phyloP scores from a whole-genome alignment of 2,329 filamentous ascomycete genomes.

The Rhynchosporium secalis region DNA sequence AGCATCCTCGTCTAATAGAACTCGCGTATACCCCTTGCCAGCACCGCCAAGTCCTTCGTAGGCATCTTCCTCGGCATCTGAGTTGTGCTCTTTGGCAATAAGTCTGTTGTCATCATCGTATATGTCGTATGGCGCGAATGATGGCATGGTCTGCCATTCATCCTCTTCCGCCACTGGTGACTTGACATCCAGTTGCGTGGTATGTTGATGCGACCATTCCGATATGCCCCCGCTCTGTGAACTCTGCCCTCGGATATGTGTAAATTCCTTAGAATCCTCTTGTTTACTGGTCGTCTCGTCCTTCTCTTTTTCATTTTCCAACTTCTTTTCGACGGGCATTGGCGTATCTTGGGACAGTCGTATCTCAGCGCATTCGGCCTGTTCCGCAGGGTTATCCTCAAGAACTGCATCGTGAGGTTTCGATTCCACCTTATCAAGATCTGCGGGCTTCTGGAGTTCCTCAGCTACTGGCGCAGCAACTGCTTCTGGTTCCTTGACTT shows the following conservation, averaged over 20 bases:
- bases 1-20: constrained; percentile 93
- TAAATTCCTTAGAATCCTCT: constrained; percentile 14
- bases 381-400: neutral
- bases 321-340: neutral
- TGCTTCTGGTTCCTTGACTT: neutral
- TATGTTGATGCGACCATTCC: constrained; percentile 89
- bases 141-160: constrained; percentile 91
- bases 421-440: constrained; percentile 14
- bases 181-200: constrained; percentile 53
- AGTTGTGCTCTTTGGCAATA: constrained; percentile 74
- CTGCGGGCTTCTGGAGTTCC: constrained; percentile 10
- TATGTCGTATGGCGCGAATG: constrained; percentile 88
- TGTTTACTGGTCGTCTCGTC: constrained; percentile 6
- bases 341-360: constrained; percentile 9
- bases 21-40: constrained; percentile 90
- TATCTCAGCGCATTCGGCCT: constrained; percentile 14
- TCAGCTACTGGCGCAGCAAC: neutral
- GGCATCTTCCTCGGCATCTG: constrained; percentile 65
- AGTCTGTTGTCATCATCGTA: constrained; percentile 93
- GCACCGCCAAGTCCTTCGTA: constrained; percentile 83
- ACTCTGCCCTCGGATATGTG: constrained; percentile 29
- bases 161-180: constrained; percentile 59
- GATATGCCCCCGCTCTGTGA: constrained; percentile 48
- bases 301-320: constrained; percentile 7
- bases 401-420: constrained; percentile 3